Evolutionary conservation across 2,329 filamentous ascomycete species (phyloP).

Genomic region (Colletotrichum endophyticum): DNA sequence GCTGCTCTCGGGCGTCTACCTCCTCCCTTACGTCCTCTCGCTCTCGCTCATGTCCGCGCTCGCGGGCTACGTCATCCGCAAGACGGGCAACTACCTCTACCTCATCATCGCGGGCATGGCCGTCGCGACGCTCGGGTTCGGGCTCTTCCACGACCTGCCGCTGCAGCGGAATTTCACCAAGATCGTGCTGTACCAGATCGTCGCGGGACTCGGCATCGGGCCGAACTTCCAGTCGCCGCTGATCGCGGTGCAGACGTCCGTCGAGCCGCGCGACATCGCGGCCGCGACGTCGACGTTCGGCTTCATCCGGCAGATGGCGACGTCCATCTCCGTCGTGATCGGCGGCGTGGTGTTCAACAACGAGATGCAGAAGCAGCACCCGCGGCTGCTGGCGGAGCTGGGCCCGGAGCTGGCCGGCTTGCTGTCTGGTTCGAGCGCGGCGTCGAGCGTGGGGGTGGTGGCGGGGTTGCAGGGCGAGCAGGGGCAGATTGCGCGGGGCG

Average conservation of each 20-base stretch:
- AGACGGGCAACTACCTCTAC: conserved; percentile 63
- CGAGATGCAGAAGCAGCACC: conserved; percentile 41
- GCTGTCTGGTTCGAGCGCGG: conserved; percentile 65
- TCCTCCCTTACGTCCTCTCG: conserved; percentile 65
- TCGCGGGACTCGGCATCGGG: conserved; percentile 65
- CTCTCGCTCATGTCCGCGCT: conserved; percentile 47
- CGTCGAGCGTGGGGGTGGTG: conserved; percentile 65
- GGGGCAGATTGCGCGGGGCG: conserved; percentile 44
- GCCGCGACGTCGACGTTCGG: conserved; percentile 66
- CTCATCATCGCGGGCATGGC: conserved; percentile 58
- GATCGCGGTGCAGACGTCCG: conserved; percentile 67
- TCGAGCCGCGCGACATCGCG: conserved; percentile 64
- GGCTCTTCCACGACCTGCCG: conserved; percentile 60
- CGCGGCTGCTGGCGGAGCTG: conserved; percentile 52
- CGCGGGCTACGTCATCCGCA: conserved; percentile 47
- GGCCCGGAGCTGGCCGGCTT: conserved; percentile 52
- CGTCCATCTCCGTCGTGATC: conserved; percentile 62
- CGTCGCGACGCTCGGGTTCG: conserved; percentile 64
- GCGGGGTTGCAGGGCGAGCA: conserved; percentile 52
- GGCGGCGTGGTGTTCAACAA: conserved; percentile 48
- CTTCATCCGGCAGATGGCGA: conserved; percentile 64
- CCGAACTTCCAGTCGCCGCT: conserved; percentile 68
- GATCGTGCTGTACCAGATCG: conserved; percentile 60
- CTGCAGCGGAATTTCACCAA: conserved; percentile 50
- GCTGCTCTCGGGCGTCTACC: conserved; percentile 63